Evolutionary conservation across 140 eudicot genomes (phyloP).

Genomic region (Senecio squalidus): DNA sequence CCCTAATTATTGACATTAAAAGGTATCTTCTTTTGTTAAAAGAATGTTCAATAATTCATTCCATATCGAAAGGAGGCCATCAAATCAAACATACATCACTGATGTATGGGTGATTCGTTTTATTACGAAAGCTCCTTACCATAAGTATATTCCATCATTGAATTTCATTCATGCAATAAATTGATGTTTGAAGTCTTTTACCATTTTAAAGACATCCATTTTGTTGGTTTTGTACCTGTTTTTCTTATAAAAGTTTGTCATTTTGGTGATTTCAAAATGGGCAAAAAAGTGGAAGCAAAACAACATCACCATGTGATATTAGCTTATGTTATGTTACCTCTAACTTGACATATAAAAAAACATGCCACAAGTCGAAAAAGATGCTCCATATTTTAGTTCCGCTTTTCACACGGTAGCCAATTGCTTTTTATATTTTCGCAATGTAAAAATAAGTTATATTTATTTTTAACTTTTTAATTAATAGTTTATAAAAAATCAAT

Average conservation of each 20-base stretch:
- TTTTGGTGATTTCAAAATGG: neutral
- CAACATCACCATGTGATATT: conserved; percentile 11
- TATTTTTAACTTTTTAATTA: neutral
- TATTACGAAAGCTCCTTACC: conserved; percentile 1
- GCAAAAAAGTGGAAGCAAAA: neutral
- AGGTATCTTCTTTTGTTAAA: neutral
- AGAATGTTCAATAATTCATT: neutral
- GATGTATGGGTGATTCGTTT: conserved; percentile 8
- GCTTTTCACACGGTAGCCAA: no score
- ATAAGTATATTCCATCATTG: neutral
- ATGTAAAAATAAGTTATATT: no score
- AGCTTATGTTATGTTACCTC: conserved; percentile 11
- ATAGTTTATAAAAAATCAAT: no score
- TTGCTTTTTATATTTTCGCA: no score
- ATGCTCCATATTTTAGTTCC: neutral
- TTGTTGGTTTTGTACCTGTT: conserved; percentile 10
- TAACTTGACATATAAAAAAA: neutral
- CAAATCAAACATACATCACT: conserved; percentile 6
- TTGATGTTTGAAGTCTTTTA: conserved; percentile 15
- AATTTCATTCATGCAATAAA: conserved; percentile 13
- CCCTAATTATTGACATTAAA: no score
- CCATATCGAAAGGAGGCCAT: conserved; percentile 9
- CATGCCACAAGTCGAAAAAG: conserved; percentile 8
- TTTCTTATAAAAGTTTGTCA: conserved; percentile 1
- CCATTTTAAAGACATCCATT: neutral